phyloP scores from a whole-genome alignment of 2,329 filamentous ascomycete genomes.

The Claviceps pazoutovae region DNA sequence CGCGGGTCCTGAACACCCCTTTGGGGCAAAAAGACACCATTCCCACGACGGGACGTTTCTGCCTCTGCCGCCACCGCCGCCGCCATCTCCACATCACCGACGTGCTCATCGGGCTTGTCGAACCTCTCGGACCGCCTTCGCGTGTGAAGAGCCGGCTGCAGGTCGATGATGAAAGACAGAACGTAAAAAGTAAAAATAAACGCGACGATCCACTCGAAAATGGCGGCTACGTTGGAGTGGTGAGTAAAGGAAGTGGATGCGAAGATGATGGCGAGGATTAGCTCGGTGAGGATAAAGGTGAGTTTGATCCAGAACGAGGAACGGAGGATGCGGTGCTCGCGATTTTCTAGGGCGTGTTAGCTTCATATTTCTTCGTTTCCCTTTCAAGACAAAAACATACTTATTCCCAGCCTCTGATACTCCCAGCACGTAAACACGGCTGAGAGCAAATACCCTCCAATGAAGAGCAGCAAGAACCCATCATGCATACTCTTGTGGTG shows the following conservation, averaged over 20 bases:
- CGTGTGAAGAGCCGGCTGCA: constrained; percentile 62
- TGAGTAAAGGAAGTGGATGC: constrained; percentile 36
- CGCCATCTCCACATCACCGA: constrained; percentile 12
- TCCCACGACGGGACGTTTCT: not conserved
- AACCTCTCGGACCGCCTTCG: constrained; percentile 22
- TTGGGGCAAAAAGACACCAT: not conserved
- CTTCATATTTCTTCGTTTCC: not conserved
- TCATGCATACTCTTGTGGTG: constrained; percentile 55
- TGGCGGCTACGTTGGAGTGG: constrained; percentile 52
- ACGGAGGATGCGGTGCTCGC: constrained; percentile 58
- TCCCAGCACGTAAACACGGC: constrained; percentile 84
- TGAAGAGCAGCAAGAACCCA: constrained; percentile 68
- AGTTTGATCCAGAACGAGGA: constrained; percentile 82
- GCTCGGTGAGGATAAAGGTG: constrained; percentile 66
- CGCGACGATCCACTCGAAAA: constrained; percentile 68
- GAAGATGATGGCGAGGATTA: constrained; percentile 62
- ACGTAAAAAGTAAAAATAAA: constrained; percentile 83
- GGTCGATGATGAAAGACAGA: constrained; percentile 74
- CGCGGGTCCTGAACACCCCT: not conserved
- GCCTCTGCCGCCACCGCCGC: not conserved
- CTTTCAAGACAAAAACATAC: constrained; percentile 25
- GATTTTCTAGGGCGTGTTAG: constrained; percentile 42
- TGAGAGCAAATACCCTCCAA: constrained; percentile 70
- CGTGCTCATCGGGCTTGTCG: constrained; percentile 15
- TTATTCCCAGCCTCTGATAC: constrained; percentile 72